Evolutionary conservation across 2,329 filamentous ascomycete genomes (phyloP).

Genomic region (Myriangium duriaei): DNA sequence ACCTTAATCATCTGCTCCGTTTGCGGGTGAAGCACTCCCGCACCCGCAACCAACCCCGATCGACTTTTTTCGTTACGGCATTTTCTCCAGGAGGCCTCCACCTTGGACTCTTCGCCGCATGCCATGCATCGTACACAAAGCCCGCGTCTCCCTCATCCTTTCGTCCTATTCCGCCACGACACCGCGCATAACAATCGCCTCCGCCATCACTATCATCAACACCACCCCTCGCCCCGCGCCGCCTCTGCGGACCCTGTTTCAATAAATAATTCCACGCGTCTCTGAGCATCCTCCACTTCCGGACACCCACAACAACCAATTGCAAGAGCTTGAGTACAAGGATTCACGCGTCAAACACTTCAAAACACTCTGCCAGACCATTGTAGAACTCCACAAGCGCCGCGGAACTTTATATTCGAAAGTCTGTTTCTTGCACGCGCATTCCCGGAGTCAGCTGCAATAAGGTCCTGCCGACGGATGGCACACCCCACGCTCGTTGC

Average conservation of each 20-base stretch:
- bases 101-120: too few relatives aligned
- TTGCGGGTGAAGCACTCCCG: too few relatives aligned
- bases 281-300: slow-evolving; percentile 2
- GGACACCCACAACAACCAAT: slow-evolving; percentile 1
- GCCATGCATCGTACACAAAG: too few relatives aligned
- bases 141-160: slow-evolving; percentile 23
- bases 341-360: neutral
- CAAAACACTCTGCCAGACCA: too few relatives aligned
- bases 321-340: neutral
- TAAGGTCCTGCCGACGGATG: neutral
- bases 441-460: too few relatives aligned
- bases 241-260: slow-evolving; percentile 9
- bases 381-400: too few relatives aligned
- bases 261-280: slow-evolving; percentile 10
- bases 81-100: too few relatives aligned
- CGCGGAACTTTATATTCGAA: too few relatives aligned
- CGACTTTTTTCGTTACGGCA: too few relatives aligned
- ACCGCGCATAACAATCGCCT: slow-evolving; percentile 14
- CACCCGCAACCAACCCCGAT: too few relatives aligned
- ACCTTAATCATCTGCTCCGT: too few relatives aligned
- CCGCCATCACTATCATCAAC: slow-evolving; percentile 21
- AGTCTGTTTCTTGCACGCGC: too few relatives aligned
- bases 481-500: neutral
- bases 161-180: slow-evolving; percentile 21
- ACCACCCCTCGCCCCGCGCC: slow-evolving; percentile 18